These are phyloP conservation scores for Akanthomyces muscarius DNA, from an alignment of 2,329 filamentous ascomycete genomes.

Conservation along the genomic window DNA sequence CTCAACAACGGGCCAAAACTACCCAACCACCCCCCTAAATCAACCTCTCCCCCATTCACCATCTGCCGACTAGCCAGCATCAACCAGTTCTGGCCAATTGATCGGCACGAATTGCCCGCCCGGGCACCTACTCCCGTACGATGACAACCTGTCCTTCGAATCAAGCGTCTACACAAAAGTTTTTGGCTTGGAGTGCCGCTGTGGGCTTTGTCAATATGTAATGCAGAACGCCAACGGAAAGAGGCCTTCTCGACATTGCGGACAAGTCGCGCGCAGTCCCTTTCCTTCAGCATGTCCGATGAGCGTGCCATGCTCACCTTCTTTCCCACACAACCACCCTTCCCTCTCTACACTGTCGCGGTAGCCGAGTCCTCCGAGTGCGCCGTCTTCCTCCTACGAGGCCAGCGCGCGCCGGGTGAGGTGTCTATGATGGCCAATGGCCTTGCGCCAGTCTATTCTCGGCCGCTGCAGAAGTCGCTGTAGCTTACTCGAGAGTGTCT, in stretches of 20 bases:
- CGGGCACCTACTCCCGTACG: slow-evolving; percentile 9
- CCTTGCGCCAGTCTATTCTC: background rate
- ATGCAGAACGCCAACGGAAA: slow-evolving; percentile 14
- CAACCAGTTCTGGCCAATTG: slow-evolving; percentile 6
- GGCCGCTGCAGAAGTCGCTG: too few species aligned
- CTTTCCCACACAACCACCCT: background rate
- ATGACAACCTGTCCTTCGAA: slow-evolving; percentile 2
- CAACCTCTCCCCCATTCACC: background rate
- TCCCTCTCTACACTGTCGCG: background rate
- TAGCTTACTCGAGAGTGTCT: background rate
- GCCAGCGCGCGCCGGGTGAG: background rate
- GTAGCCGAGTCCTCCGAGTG: background rate
- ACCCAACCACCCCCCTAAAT: background rate
- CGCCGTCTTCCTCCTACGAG: background rate
- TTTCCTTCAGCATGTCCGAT: slow-evolving; percentile 3
- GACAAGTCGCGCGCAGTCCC: slow-evolving; percentile 12
- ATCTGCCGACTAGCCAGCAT: background rate
- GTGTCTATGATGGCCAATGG: background rate
- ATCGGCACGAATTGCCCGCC: background rate
- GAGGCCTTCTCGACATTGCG: slow-evolving; percentile 18
- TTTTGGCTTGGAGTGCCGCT: slow-evolving; percentile 14
- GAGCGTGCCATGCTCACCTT: background rate
- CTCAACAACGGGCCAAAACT: background rate
- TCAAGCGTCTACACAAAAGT: slow-evolving; percentile 13
- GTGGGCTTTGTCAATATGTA: slow-evolving; percentile 17